Evolutionary conservation across 352 stramenopile genomes (phyloP), one percentile per base, ranked within the genome.

Genomic region (Pythium coloratum): DNA sequence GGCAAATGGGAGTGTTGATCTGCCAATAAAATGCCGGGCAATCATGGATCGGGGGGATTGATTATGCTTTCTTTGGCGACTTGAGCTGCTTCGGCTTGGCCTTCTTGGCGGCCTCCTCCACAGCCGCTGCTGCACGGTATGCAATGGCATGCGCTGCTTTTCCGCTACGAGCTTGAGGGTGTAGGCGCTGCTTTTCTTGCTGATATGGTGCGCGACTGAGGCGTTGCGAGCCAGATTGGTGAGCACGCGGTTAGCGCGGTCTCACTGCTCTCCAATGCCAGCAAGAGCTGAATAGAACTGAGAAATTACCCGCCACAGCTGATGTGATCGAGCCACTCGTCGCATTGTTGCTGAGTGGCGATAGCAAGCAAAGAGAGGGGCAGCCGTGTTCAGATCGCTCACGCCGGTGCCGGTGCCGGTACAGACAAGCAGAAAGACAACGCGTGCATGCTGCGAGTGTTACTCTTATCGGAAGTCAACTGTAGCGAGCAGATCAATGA

Each of bases 401-500:
- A 14, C 14, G 50, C 50, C 16, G 50, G 50, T 3, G 50, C 50
- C 16, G 50, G 50, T 3, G 26, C 18, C 50, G 30, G 50, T 13
- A 53, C 46, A 14, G 46, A 53, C 16, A 53, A 53, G 44, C 46
- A 53, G 16, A 53, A 53, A 30, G 46, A 53, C 18, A 32, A 30
- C 46, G 46, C 46, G 8, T 26, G 2, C 6, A 28, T 53, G 46
- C 46, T 30, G 46, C 46, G 2, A 6, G 18, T 28, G 16, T 30
- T 18, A 3, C 46, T 32, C 46, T 53, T 12, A 30, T 53, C 46
- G 20, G 20, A 24, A 24, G 20, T 24, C 20, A 24, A 24, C 20
- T 24, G 20, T 24, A 24, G 20, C 20, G 20, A 24, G 20, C 20
- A 24, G 20, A 24, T 24, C 20, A 24, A 24, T 24, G 20, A 24